Percentiles rank a stretch among this genome's conserved stretches.
Conservation (phyloP, 345 rosid species). For the Hibiscus syriacus region DNA sequence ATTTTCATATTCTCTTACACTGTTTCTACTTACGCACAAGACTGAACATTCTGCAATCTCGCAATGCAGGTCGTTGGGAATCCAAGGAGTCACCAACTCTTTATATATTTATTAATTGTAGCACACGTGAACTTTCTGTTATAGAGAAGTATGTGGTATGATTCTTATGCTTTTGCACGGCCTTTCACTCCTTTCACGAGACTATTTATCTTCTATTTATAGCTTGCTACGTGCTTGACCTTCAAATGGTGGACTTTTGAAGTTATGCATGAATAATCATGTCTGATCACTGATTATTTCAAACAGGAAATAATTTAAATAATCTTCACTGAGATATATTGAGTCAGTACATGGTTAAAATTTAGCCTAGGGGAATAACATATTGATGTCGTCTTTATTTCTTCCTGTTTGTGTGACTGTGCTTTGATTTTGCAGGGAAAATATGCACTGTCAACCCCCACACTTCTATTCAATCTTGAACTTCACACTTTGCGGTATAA, state of each 20-base stretch:
- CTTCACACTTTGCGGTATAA: conserved; percentile 84
- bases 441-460: conserved; percentile 69
- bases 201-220: too few species aligned
- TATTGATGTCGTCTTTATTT: background rate
- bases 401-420: background rate
- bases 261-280: background rate
- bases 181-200: background rate
- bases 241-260: background rate
- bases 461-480: conserved; percentile 88
- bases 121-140: conserved; percentile 71
- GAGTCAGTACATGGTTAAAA: background rate
- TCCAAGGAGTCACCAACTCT: conserved; percentile 69
- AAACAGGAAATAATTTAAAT: background rate
- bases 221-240: background rate
- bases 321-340: background rate
- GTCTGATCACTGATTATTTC: background rate
- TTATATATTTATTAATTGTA: conserved; percentile 73
- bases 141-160: conserved; percentile 94
- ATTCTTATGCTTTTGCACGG: conserved; percentile 4
- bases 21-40: background rate
- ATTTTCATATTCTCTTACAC: background rate
- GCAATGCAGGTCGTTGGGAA: conserved; percentile 69
- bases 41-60: conserved; percentile 5
- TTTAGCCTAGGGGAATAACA: background rate
- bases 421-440: conserved; percentile 52